Base-by-base conservation (phyloP, 225 moss, liverwort and hornwort genomes). In the Pseudisothecium myosuroides region DNA sequence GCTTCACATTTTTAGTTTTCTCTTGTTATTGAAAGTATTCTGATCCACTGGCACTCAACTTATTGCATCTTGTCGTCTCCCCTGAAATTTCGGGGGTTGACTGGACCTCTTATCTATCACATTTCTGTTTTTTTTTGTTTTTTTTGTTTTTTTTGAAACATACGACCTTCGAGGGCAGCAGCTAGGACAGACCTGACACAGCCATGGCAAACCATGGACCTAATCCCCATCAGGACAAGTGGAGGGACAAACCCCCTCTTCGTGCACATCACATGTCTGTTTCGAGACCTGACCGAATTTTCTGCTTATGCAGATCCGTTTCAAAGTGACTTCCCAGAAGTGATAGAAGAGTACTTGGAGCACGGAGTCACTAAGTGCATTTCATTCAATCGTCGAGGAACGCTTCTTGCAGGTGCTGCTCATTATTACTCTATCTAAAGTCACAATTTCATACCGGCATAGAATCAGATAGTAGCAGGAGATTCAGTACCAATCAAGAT, bases 261-360 rank as follows among this genome's bases (percentile, higher is more conserved):
- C n/a, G n/a, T n/a, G n/a, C n/a, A n/a, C n/a, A n/a, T n/a, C n/a
- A 37, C 64, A 45, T 82, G 22, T 72, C 50, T 43, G 73, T 80
- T 81, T 85, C 21, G 66, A 85, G 37, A 39, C 47, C 62, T 93
- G 62, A 88, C 26, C 61, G 32, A 61, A 64, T 85, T 86, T 47
- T 76, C 31, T 74, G 76, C 62, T 28, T 86, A 66, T 88, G 87
- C 96, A 97, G 97, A 99, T 90, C 98, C 98, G 91, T 97, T 99
- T 88, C 98, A 99, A 85, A 96, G 96, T 91, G 98, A 97, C 92
- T 97, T 96, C 73, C 98, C 98, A 36, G 98, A 99, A 85, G 98
- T 99, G 61, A 97, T 99, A 87, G 98, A 99, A 84, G 97, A 99
- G 87, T 97, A 95, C 85, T 87, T 99, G 92, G 97, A 97, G 94